Evolutionary conservation across 2,329 filamentous ascomycete genomes (phyloP).

Genomic region (Pseudocercospora fuligena): DNA sequence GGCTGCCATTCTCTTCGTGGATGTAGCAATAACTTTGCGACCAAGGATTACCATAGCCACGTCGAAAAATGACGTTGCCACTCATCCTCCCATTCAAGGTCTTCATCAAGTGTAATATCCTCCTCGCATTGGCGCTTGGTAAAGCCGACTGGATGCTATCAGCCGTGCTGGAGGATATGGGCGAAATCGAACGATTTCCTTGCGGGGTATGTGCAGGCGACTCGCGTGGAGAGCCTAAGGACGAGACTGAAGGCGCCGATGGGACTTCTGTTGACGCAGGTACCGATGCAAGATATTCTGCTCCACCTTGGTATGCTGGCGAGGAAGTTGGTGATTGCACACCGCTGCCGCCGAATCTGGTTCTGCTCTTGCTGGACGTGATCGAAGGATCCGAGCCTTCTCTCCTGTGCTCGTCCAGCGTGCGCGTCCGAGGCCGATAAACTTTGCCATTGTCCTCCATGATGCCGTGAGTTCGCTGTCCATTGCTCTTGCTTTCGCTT

Average conservation of each 20-base stretch:
- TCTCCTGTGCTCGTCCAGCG: constrained; percentile 53
- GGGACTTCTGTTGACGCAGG: constrained; percentile 35
- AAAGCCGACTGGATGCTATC: constrained; percentile 37
- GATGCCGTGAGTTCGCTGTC: constrained; percentile 29
- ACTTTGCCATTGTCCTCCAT: constrained; percentile 25
- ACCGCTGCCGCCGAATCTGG: constrained; percentile 73
- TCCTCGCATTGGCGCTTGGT: constrained; percentile 62
- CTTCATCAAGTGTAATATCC: constrained; percentile 76
- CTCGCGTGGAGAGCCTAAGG: constrained; percentile 36
- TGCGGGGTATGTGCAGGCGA: constrained; percentile 29
- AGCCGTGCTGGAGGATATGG: constrained; percentile 37
- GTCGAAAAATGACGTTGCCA: constrained; percentile 75
- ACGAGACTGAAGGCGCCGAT: constrained; percentile 38
- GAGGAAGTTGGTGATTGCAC: constrained; percentile 66
- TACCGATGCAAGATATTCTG: constrained; percentile 41
- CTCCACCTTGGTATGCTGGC: constrained; percentile 52
- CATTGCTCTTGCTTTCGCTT: constrained; percentile 35
- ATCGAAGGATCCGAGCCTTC: constrained; percentile 49
- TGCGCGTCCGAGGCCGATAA: constrained; percentile 55
- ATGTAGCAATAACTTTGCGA: constrained; percentile 75
- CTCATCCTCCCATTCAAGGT: constrained; percentile 78
- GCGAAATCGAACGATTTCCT: constrained; percentile 37
- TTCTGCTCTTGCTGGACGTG: constrained; percentile 55
- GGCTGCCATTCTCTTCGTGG: constrained; percentile 73
- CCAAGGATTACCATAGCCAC: constrained; percentile 67